These are phyloP conservation scores for Euphrasia arctica DNA, from an alignment of 305 asterid genomes.

Conservation along the genomic window DNA sequence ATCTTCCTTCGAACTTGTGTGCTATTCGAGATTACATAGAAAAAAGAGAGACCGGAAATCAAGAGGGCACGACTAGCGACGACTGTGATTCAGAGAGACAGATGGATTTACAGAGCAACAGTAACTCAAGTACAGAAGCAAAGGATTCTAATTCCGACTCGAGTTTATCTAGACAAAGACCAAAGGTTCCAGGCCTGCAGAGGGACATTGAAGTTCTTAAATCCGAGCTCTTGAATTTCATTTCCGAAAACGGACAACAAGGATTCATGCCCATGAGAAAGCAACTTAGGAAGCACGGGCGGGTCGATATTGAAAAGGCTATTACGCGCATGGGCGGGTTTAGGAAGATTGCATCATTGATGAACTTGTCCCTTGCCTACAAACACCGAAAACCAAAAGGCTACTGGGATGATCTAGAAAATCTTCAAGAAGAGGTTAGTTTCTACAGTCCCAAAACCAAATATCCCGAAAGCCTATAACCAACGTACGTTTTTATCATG, in stretches of 20 bases:
- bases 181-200: constrained; percentile 84
- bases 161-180: constrained; percentile 53
- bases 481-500: constrained; percentile 13
- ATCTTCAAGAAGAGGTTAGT: constrained; percentile 86
- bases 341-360: constrained; percentile 61
- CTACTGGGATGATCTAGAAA: constrained; percentile 90
- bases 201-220: constrained; percentile 82
- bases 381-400: constrained; percentile 96
- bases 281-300: constrained; percentile 71
- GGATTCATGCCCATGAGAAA: constrained; percentile 99
- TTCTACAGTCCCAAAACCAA: neutral
- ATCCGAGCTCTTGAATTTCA: constrained; percentile 75
- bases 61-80: constrained; percentile 25
- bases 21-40: constrained; percentile 87
- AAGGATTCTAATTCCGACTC: constrained; percentile 35
- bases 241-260: constrained; percentile 81
- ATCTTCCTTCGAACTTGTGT: constrained; percentile 94
- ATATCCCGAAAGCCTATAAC: neutral
- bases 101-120: constrained; percentile 26
- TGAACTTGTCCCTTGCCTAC: constrained; percentile 91
- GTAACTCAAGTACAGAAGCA: constrained; percentile 23
- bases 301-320: constrained; percentile 93
- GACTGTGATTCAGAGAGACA: constrained; percentile 32
- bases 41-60: constrained; percentile 38
- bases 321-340: constrained; percentile 90